Evolutionary conservation across 192 early-diverging fungal genomes (phyloP), one percentile per base, ranked within the genome.

Genomic region (Umbelopsis ramanniana): DNA sequence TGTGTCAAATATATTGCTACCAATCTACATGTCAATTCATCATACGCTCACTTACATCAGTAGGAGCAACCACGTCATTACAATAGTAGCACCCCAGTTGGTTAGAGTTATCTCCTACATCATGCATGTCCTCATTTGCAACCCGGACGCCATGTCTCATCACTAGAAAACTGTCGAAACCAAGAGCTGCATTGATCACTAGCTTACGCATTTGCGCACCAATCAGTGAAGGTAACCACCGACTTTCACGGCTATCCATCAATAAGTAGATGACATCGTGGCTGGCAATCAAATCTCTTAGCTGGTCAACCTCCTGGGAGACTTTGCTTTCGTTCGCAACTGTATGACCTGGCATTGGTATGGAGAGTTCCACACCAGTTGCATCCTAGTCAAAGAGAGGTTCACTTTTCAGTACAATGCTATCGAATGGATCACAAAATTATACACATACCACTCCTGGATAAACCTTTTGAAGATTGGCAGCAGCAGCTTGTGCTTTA

Each of bases 341-440:
- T 3, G 88, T 74, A 74, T 99, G 97, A n/a, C 96, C 97, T 5
- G 97, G 97, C 97, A 99, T 99, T 2, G 97, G 97, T 37, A 99
- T 94, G 37, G 83, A 87, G 54, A 99, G 72, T 26, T 82, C 45
- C 71, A 85, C 74, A 9, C 94, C 96, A 50, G 82, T 81, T 6
- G 92, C 81, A 53, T 90, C 87, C 92, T 93, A 71, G 0, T 15
- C 29, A 15, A 57, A 2, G 46, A 6, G 15, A 21, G 35, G 19
- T 55, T 17, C 19, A 57, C 12, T 14, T n/a, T 11, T 47, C 7
- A 54, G 29, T 52, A n/a, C 72, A 38, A 22, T 67, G 55, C 29
- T 22, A 46, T 43, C 40, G 6, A 43, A 57, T 3, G 48, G 37
- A 24, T 53, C 9, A 54, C 48, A 48, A 45, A 53, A 23, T 21